Percentiles rank a stretch among this genome's conserved stretches.
phyloP scores from a whole-genome alignment of 2,329 filamentous ascomycete genomes.

The Dissoconium aciculare region DNA sequence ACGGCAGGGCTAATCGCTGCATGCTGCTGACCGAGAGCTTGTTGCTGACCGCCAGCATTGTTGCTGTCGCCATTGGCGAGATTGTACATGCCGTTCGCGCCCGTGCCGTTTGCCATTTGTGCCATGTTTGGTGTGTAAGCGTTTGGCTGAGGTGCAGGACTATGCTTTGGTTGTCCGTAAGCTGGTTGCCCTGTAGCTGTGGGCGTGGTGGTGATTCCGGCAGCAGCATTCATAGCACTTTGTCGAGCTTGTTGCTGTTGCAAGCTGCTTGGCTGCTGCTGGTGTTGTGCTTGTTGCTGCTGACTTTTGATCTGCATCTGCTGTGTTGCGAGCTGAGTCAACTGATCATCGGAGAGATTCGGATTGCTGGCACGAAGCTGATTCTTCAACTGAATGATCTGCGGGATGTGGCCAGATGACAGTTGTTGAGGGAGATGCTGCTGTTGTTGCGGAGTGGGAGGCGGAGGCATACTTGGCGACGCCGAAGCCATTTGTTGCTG shows the following conservation, averaged over 20 bases:
- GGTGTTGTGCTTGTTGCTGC: slow-evolving; percentile 2
- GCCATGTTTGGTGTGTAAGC: slow-evolving; percentile 11
- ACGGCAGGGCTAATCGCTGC: slow-evolving; percentile 6
- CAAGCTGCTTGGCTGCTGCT: slow-evolving; percentile 17
- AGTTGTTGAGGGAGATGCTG: slow-evolving; percentile 30
- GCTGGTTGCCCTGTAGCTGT: slow-evolving; percentile 7
- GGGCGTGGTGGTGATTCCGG: slow-evolving; percentile 17
- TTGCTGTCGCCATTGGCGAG: slow-evolving; percentile 3
- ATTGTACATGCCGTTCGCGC: slow-evolving; percentile 5
- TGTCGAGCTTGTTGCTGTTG: slow-evolving; percentile 23
- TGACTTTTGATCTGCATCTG: slow-evolving; percentile 29
- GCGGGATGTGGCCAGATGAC: slow-evolving; percentile 39
- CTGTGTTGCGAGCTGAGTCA: slow-evolving; percentile 38
- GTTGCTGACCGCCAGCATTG: slow-evolving; percentile 10
- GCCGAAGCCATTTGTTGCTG: slow-evolving; percentile 16
- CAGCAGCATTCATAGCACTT: slow-evolving; percentile 26
- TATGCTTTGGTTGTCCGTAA: slow-evolving; percentile 13
- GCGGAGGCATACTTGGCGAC: slow-evolving; percentile 26
- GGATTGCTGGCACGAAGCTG: slow-evolving; percentile 39
- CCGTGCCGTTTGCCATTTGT: slow-evolving; percentile 7
- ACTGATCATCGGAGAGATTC: slow-evolving; percentile 38
- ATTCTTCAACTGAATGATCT: slow-evolving; percentile 39
- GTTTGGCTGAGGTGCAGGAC: slow-evolving; percentile 16
- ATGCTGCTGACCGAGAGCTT: slow-evolving; percentile 10
- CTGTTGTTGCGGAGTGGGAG: slow-evolving; percentile 23